These are phyloP conservation scores for Lachnellula hyalina DNA, from an alignment of 2,329 filamentous ascomycete genomes.

Conservation along the genomic window DNA sequence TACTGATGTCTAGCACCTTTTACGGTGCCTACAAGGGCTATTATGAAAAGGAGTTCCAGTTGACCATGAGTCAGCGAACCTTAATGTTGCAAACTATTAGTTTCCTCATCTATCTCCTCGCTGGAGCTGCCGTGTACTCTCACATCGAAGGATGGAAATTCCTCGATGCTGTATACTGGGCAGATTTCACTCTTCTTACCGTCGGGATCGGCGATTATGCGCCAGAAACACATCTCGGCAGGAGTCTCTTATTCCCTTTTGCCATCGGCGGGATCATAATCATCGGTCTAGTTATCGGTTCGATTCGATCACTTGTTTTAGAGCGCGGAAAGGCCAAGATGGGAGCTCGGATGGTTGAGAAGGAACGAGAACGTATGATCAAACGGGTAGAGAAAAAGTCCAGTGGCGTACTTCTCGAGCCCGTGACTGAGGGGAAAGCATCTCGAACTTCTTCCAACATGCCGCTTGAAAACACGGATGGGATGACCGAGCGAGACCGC, in stretches of 20 bases:
- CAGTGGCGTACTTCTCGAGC: slow-evolving; percentile 44
- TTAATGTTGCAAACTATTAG: slow-evolving; percentile 87
- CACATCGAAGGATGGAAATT: slow-evolving; percentile 69
- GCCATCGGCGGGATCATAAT: slow-evolving; percentile 79
- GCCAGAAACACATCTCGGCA: slow-evolving; percentile 47
- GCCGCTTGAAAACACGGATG: not conserved
- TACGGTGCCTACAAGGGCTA: slow-evolving; percentile 64
- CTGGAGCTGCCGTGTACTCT: slow-evolving; percentile 72
- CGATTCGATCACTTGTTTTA: slow-evolving; percentile 62
- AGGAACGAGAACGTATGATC: slow-evolving; percentile 47
- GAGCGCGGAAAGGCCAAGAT: slow-evolving; percentile 52
- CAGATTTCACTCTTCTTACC: slow-evolving; percentile 64
- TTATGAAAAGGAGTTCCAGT: slow-evolving; percentile 71
- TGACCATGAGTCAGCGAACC: slow-evolving; percentile 77
- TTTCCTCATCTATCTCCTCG: slow-evolving; percentile 73
- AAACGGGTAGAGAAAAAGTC: slow-evolving; percentile 41
- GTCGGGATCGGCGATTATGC: slow-evolving; percentile 57
- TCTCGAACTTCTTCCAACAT: slow-evolving; percentile 9
- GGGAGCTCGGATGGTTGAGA: slow-evolving; percentile 54
- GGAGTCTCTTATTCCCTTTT: slow-evolving; percentile 75
- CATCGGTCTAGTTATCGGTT: slow-evolving; percentile 75
- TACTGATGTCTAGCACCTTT: slow-evolving; percentile 74
- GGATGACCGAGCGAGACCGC: slow-evolving; percentile 48
- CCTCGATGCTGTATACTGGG: slow-evolving; percentile 75
- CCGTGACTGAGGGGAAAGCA: slow-evolving; percentile 25